Percentiles rank a stretch among this genome's conserved stretches.
These are phyloP conservation scores for Hordeum pubiflorum DNA, from an alignment of 202 grass and related monocot genomes.

Conservation along the genomic window DNA sequence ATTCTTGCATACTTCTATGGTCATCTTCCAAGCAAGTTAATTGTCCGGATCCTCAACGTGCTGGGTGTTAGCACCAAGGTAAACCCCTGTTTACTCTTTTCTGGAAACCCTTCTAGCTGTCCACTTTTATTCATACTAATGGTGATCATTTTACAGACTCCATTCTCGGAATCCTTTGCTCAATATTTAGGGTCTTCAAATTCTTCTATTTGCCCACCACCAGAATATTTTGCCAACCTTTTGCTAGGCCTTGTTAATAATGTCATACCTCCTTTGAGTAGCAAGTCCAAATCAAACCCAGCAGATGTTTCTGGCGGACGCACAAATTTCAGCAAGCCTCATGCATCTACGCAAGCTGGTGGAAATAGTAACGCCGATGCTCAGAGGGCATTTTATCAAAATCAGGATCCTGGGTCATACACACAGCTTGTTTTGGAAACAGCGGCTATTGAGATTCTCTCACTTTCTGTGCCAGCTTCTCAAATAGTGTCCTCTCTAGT, in stretches of 20 bases:
- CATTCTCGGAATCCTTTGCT: slow-evolving; percentile 82
- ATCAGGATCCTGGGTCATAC: slow-evolving; percentile 96
- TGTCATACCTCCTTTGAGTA: slow-evolving; percentile 91
- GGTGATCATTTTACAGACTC: slow-evolving; percentile 49
- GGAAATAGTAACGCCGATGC: slow-evolving; percentile 49
- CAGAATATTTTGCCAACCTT: slow-evolving; percentile 92
- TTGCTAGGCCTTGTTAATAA: slow-evolving; percentile 85
- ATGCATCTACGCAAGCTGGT: slow-evolving; percentile 52
- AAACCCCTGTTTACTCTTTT: slow-evolving; percentile 34
- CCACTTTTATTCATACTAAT: slow-evolving; percentile 23
- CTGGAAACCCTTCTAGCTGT: background rate
- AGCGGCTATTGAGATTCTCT: slow-evolving; percentile 93
- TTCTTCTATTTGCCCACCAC: slow-evolving; percentile 62
- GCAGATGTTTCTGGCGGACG: slow-evolving; percentile 34
- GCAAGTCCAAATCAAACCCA: slow-evolving; percentile 68
- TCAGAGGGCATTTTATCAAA: slow-evolving; percentile 95
- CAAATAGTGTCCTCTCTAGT: slow-evolving; percentile 87
- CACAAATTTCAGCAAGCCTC: slow-evolving; percentile 51
- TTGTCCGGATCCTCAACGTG: slow-evolving; percentile 74
- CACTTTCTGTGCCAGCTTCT: slow-evolving; percentile 59
- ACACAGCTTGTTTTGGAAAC: slow-evolving; percentile 97
- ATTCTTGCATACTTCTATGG: slow-evolving; percentile 99
- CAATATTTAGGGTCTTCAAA: slow-evolving; percentile 58
- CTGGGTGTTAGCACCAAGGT: slow-evolving; percentile 80
- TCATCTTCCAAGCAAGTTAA: slow-evolving; percentile 78